Percentiles rank a stretch among this genome's conserved stretches.
phyloP scores from a whole-genome alignment of 306 rosid genomes.

The Trifolium pratense region DNA sequence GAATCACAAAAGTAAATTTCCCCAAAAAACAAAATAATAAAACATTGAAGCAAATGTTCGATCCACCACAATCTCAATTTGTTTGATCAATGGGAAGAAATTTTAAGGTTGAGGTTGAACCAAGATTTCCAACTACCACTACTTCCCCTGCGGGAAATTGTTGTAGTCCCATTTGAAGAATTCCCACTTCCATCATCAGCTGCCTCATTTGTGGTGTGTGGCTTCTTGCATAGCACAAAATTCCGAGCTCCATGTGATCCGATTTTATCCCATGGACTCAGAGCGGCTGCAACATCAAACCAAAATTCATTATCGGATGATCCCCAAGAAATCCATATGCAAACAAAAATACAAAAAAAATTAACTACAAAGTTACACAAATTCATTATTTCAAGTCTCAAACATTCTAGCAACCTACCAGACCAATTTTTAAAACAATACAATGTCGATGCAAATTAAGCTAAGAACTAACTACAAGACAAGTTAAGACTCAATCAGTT shows the following conservation, averaged over 20 bases:
- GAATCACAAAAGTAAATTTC: background rate
- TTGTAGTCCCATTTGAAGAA: conserved; percentile 2
- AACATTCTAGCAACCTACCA: background rate
- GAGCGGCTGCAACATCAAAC: conserved; percentile 54
- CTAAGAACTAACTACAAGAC: background rate
- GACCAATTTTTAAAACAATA: background rate
- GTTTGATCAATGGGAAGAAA: conserved; percentile 67
- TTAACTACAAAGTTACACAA: background rate
- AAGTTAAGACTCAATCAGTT: background rate
- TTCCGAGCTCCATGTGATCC: conserved; percentile 84
- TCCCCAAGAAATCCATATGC: too few species aligned
- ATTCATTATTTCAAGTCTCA: background rate
- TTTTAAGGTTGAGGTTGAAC: conserved; percentile 72
- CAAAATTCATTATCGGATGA: background rate
- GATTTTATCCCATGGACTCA: conserved; percentile 80
- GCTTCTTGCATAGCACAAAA: conserved; percentile 87
- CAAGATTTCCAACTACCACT: conserved; percentile 89
- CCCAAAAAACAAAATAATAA: background rate
- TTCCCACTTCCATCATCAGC: conserved; percentile 30
- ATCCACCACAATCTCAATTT: background rate
- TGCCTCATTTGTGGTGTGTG: conserved; percentile 45
- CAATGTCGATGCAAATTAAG: background rate
- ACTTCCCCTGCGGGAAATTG: conserved; percentile 50
- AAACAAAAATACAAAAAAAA: too few species aligned
- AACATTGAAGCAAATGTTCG: conserved; percentile 12